phyloP scores from a whole-genome alignment of 805 yeast species.

The Pichia sporocuriosa region DNA sequence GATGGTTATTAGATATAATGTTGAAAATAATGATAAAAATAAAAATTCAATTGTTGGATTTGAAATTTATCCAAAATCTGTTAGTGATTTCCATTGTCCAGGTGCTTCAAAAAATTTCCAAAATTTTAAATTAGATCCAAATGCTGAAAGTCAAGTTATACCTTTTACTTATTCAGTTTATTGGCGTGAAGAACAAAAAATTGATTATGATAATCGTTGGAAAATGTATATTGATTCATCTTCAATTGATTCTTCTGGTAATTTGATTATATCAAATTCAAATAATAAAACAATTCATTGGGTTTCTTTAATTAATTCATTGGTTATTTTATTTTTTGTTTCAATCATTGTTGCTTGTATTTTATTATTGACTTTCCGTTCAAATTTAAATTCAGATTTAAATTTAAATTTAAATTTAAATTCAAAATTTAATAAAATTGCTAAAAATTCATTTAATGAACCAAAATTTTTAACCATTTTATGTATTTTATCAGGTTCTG shows the following conservation, averaged over 20 bases:
- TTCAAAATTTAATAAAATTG: constrained; percentile 1
- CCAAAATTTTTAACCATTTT: constrained; percentile 46
- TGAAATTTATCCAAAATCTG: constrained; percentile 84
- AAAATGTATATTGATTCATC: constrained; percentile 41
- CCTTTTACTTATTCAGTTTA: constrained; percentile 83
- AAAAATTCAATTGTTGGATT: constrained; percentile 72
- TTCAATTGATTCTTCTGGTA: constrained; percentile 24
- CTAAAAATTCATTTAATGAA: constrained; percentile 32
- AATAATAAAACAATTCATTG: constrained; percentile 59
- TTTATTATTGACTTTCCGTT: constrained; percentile 46
- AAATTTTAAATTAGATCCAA: constrained; percentile 46
- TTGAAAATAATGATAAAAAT: constrained; percentile 34
- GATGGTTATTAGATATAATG: constrained; percentile 70
- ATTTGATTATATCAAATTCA: background rate
- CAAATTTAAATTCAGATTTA: constrained; percentile 36
- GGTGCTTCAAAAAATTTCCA: constrained; percentile 58
- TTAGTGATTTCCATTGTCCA: constrained; percentile 61
- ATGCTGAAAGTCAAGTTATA: constrained; percentile 37
- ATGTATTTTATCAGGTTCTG: constrained; percentile 59
- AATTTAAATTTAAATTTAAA: constrained; percentile 42
- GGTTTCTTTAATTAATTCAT: constrained; percentile 67
- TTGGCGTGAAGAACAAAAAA: constrained; percentile 74
- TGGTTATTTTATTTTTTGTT: constrained; percentile 55
- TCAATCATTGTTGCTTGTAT: constrained; percentile 62
- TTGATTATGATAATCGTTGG: constrained; percentile 69